Evolutionary conservation across 2,329 filamentous ascomycete genomes (phyloP).

Genomic region (Hypoxylon rubiginosum): DNA sequence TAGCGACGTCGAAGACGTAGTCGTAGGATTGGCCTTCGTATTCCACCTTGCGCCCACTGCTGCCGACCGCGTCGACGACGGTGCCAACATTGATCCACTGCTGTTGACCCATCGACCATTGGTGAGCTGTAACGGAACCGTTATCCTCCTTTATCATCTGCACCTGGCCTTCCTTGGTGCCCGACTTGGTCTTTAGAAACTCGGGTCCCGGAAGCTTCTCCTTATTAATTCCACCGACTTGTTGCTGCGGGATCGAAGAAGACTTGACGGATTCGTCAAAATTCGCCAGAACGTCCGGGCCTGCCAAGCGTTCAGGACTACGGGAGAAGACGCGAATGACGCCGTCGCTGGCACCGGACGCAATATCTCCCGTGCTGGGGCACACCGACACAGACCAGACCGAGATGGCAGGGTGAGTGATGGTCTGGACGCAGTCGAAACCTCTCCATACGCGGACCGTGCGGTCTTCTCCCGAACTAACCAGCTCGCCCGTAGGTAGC

Average conservation of each 20-base stretch:
- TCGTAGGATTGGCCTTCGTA: slow-evolving; percentile 92
- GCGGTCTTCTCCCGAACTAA: slow-evolving; percentile 94
- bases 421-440: slow-evolving; percentile 88
- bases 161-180: slow-evolving; percentile 96
- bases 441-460: slow-evolving; percentile 91
- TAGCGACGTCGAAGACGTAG: slow-evolving; percentile 96
- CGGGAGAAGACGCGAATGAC: slow-evolving; percentile 87
- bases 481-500: slow-evolving; percentile 86
- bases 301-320: slow-evolving; percentile 76
- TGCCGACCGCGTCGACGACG: slow-evolving; percentile 89
- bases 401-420: slow-evolving; percentile 96
- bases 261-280: slow-evolving; percentile 87
- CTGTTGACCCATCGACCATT: slow-evolving; percentile 81
- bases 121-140: slow-evolving; percentile 86
- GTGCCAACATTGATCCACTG: slow-evolving; percentile 94
- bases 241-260: slow-evolving; percentile 89
- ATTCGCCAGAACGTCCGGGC: slow-evolving; percentile 73
- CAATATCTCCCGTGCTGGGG: slow-evolving; percentile 86
- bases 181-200: slow-evolving; percentile 83
- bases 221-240: slow-evolving; percentile 87
- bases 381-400: slow-evolving; percentile 95
- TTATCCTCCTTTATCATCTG: slow-evolving; percentile 89
- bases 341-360: slow-evolving; percentile 92
- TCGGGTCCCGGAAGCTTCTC: slow-evolving; percentile 91
- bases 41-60: slow-evolving; percentile 81